Evolutionary conservation across 2,329 filamentous ascomycete species (phyloP).

Genomic region (Rutstroemia sp.): DNA sequence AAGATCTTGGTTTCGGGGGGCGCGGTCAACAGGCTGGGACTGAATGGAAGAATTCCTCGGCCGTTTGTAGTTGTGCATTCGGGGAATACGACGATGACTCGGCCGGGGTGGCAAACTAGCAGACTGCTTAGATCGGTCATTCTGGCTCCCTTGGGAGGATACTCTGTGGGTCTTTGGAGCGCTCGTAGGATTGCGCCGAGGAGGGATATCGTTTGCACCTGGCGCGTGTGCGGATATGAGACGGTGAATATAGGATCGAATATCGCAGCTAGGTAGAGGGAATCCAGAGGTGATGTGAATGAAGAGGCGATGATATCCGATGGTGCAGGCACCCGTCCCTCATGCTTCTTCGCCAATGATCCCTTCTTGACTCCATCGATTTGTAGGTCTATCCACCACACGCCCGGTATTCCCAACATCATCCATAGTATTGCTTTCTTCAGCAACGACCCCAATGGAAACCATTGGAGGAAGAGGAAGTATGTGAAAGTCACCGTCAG

Average conservation of each 20-base stretch:
- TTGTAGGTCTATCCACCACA: constrained; percentile 99
- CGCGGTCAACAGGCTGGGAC: constrained; percentile 64
- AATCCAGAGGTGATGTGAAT: constrained; percentile 88
- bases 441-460: constrained; percentile 60
- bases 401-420: constrained; percentile 78
- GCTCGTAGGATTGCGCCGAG: constrained; percentile 67
- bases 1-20: constrained; percentile 70
- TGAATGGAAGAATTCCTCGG: constrained; percentile 77
- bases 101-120: constrained; percentile 58
- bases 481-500: constrained; percentile 60
- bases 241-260: constrained; percentile 94
- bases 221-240: constrained; percentile 66
- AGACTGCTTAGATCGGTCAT: constrained; percentile 58
- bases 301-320: constrained; percentile 82
- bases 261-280: constrained; percentile 87
- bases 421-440: constrained; percentile 86
- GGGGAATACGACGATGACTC: constrained; percentile 80
- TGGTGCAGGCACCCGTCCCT: constrained; percentile 67
- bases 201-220: constrained; percentile 71
- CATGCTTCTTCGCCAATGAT: constrained; percentile 68
- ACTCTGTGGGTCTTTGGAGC: constrained; percentile 50
- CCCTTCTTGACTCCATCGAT: constrained; percentile 94
- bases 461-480: constrained; percentile 75
- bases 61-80: constrained; percentile 95
- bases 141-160: constrained; percentile 38